phyloP scores from a whole-genome alignment of 805 yeast species.

The Priceomyces medius region DNA sequence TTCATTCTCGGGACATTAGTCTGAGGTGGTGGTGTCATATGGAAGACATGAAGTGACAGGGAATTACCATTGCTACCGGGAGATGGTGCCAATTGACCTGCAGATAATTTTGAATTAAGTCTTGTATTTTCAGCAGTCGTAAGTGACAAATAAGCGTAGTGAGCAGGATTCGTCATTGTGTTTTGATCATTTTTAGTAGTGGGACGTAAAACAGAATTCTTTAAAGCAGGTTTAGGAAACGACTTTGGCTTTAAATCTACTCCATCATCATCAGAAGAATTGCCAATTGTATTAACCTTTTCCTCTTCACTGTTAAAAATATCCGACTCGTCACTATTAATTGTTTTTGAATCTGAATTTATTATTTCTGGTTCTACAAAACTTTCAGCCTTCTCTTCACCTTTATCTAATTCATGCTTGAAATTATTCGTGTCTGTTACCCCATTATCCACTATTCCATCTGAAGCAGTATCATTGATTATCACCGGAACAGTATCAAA shows the following conservation, averaged over 20 bases:
- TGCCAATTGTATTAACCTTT: too few species aligned
- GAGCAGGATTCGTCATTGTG: conserved; percentile 43
- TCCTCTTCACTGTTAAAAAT: too few species aligned
- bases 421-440: too few species aligned
- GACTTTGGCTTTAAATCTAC: conserved; percentile 9
- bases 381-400: too few species aligned
- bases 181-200: conserved; percentile 9
- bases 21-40: conserved; percentile 7
- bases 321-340: too few species aligned
- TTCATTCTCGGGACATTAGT: conserved; percentile 11
- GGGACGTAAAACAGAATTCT: conserved; percentile 30
- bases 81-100: conserved; percentile 28
- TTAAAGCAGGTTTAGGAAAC: conserved; percentile 57
- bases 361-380: too few species aligned
- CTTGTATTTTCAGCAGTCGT: conserved; percentile 81
- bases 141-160: conserved; percentile 62
- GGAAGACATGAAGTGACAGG: neutral
- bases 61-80: neutral
- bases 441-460: too few species aligned
- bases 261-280: too few species aligned
- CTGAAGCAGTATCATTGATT: conserved; percentile 17
- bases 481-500: conserved; percentile 31
- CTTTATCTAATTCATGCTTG: too few species aligned
- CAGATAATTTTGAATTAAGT: conserved; percentile 59
- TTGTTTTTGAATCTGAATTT: too few species aligned